Evolutionary conservation across 345 rosid species (phyloP).

Genomic region (Salix exigua): DNA sequence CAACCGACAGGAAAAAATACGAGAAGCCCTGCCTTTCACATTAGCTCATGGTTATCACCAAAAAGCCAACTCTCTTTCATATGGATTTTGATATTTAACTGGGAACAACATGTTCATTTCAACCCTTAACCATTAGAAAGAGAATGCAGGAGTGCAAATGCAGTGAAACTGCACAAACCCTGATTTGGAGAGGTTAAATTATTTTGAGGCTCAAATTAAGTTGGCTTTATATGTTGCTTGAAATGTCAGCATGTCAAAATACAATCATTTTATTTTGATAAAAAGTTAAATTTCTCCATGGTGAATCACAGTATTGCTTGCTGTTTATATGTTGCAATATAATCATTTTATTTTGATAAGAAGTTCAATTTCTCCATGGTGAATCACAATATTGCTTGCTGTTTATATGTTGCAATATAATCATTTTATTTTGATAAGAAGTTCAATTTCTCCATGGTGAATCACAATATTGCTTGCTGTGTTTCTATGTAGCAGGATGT

Average conservation of each 20-base stretch:
- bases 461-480: neutral
- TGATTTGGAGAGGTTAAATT: neutral
- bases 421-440: too few species aligned
- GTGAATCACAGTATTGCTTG: neutral
- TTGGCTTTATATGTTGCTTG: neutral
- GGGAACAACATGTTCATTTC: neutral
- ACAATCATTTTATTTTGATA: neutral
- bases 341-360: neutral
- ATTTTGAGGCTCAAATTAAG: neutral
- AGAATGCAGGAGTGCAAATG: neutral
- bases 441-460: too few species aligned
- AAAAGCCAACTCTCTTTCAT: neutral
- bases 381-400: neutral
- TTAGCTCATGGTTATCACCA: neutral
- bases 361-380: neutral
- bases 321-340: too few species aligned
- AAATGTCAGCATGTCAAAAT: neutral
- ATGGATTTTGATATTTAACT: neutral
- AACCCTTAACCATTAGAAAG: neutral
- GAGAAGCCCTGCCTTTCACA: neutral
- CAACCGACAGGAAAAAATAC: neutral
- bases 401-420: too few species aligned
- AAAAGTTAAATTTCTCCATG: neutral
- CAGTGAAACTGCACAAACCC: neutral
- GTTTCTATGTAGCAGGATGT: neutral